Evolutionary conservation across 495 filamentous ascomycete genomes (phyloP).

Genomic region (Penicillium coprophilum): DNA sequence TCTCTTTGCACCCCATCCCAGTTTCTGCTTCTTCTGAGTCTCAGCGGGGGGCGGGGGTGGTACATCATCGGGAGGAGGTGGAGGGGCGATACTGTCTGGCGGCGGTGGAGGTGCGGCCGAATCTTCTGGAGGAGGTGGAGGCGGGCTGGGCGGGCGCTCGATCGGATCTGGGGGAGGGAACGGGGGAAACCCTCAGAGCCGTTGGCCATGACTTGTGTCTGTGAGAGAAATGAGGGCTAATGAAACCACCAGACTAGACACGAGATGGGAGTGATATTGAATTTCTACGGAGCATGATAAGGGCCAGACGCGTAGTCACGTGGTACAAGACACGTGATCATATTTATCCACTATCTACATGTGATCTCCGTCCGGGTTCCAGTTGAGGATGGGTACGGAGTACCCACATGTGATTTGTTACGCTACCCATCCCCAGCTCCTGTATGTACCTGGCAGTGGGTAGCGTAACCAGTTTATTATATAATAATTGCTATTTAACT

Average conservation of each 20-base stretch:
- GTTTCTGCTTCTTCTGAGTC: conserved; percentile 55
- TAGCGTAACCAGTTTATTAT: too few relatives aligned
- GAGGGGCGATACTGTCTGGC: conserved; percentile 51
- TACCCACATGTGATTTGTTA: too few relatives aligned
- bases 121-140: conserved; percentile 57
- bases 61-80: conserved; percentile 41
- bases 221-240: conserved; percentile 4
- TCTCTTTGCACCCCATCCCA: conserved; percentile 50
- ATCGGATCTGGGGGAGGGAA: conserved; percentile 38
- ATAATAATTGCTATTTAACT: too few relatives aligned
- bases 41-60: conserved; percentile 39
- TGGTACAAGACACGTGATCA: neutral
- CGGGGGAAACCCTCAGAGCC: conserved; percentile 22
- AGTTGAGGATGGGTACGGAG: too few relatives aligned
- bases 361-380: neutral
- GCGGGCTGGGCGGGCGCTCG: conserved; percentile 46
- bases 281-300: conserved; percentile 30
- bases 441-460: too few relatives aligned
- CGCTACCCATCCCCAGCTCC: too few relatives aligned
- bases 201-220: conserved; percentile 25
- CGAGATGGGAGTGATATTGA: conserved; percentile 26
- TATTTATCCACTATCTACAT: neutral
- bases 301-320: conserved; percentile 24
- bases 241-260: neutral
- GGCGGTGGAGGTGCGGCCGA: conserved; percentile 57